Evolutionary conservation across 129 eudicot genomes (phyloP).

Genomic region (Cynara cardunculus): DNA sequence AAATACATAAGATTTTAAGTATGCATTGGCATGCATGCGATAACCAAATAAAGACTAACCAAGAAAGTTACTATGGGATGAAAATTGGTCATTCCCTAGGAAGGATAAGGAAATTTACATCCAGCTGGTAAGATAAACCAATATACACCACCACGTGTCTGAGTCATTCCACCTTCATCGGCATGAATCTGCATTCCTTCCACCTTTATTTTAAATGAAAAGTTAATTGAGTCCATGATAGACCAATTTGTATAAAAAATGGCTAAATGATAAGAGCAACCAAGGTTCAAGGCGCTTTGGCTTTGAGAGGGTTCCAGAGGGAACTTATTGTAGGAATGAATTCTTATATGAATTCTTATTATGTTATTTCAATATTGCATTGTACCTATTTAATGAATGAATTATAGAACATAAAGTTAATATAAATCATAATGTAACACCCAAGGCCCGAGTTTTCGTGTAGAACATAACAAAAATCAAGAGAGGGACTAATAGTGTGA

Average conservation of each 20-base stretch:
- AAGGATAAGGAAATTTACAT: constrained; percentile 30
- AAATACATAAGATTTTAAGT: not conserved
- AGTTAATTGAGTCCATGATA: not conserved
- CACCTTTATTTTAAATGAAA: constrained; percentile 34
- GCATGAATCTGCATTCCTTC: constrained; percentile 65
- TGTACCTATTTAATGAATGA: no score
- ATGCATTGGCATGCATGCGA: not conserved
- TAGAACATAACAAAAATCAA: no score
- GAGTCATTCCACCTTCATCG: constrained; percentile 59
- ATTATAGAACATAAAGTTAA: no score
- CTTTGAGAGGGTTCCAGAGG: no score
- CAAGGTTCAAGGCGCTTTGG: no score
- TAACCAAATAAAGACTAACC: not conserved
- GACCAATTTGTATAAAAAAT: not conserved
- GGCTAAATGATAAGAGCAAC: no score
- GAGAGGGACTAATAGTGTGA: no score
- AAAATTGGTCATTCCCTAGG: not conserved
- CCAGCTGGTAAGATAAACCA: constrained; percentile 70
- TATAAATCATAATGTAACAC: no score
- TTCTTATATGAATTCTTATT: no score
- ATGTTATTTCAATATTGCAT: no score
- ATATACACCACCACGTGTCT: constrained; percentile 58
- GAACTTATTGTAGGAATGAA: no score
- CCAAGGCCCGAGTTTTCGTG: no score
- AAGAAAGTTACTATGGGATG: not conserved